These are phyloP conservation scores for Carex parvula DNA, from an alignment of 176 grass and related monocot species.

Conservation along the genomic window DNA sequence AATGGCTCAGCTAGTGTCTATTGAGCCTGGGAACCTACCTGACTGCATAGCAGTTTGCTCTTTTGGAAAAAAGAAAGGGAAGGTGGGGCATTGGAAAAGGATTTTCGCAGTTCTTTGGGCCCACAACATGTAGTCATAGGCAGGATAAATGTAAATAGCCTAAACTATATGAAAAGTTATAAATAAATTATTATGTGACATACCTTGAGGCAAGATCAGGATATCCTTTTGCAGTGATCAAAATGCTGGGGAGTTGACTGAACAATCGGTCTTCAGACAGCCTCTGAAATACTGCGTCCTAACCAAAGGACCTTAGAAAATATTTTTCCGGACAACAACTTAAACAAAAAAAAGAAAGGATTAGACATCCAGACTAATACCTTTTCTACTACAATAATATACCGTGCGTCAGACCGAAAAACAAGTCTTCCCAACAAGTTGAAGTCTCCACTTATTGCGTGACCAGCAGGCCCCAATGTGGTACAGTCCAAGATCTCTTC, in stretches of 20 bases:
- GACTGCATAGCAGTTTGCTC: neutral
- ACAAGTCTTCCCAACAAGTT: conserved; percentile 56
- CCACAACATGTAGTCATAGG: neutral
- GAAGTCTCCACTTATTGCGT: conserved; percentile 72
- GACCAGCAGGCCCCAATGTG: conserved; percentile 65
- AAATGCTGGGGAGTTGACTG: conserved; percentile 70
- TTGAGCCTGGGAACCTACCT: neutral
- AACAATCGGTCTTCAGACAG: conserved; percentile 84
- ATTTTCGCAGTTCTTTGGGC: neutral
- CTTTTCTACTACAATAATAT: conserved; percentile 88
- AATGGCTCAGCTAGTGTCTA: neutral
- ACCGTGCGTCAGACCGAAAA: conserved; percentile 67
- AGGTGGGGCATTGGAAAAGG: neutral
- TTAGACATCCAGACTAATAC: conserved; percentile 29
- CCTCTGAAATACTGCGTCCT: conserved; percentile 98
- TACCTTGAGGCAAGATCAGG: conserved; percentile 96
- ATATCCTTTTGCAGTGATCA: conserved; percentile 96
- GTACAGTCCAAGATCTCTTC: conserved; percentile 73
- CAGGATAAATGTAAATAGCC: neutral
- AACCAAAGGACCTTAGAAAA: conserved; percentile 20
- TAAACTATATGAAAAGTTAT: neutral
- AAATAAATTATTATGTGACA: conserved; percentile 2
- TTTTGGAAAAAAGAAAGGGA: neutral
- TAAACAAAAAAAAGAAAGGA: neutral
- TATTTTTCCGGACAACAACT: neutral